phyloP scores from a whole-genome alignment of 1,284 basidiomycete genomes.

The Cutaneotrichosporon daszewskae region DNA sequence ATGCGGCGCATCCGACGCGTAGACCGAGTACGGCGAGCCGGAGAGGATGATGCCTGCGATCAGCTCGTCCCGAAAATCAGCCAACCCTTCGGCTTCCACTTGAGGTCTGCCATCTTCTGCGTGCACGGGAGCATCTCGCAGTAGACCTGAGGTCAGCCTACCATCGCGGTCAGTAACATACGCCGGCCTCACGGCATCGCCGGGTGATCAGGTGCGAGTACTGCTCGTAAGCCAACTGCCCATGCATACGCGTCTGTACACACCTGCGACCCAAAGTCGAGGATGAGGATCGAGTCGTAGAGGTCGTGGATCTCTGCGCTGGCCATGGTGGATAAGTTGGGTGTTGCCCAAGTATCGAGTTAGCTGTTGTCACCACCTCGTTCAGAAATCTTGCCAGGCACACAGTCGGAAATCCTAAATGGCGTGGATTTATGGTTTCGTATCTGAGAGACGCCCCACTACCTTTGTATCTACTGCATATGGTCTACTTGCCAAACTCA shows the following conservation, averaged over 20 bases:
- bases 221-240: constrained; percentile 47
- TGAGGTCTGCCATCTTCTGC: constrained; percentile 78
- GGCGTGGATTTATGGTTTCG: too few species aligned
- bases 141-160: constrained; percentile 54
- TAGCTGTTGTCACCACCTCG: too few species aligned
- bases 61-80: not conserved
- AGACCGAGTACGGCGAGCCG: constrained; percentile 97
- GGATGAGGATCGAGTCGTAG: constrained; percentile 92
- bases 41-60: constrained; percentile 86
- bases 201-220: constrained; percentile 98
- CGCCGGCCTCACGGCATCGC: constrained; percentile 92
- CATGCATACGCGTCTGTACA: constrained; percentile 17
- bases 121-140: constrained; percentile 98
- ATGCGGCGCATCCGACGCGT: constrained; percentile 85
- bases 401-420: too few species aligned
- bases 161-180: not conserved
- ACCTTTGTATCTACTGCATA: too few species aligned
- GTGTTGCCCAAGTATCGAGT: too few species aligned
- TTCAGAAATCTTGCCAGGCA: too few species aligned
- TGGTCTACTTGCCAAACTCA: too few species aligned
- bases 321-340: constrained; percentile 17
- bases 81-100: constrained; percentile 88
- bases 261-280: constrained; percentile 97
- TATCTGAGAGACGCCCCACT: too few species aligned
- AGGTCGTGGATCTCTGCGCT: constrained; percentile 75